Conservation (phyloP, 1,284 basidiomycete species). For the Ustilago lituana region DNA sequence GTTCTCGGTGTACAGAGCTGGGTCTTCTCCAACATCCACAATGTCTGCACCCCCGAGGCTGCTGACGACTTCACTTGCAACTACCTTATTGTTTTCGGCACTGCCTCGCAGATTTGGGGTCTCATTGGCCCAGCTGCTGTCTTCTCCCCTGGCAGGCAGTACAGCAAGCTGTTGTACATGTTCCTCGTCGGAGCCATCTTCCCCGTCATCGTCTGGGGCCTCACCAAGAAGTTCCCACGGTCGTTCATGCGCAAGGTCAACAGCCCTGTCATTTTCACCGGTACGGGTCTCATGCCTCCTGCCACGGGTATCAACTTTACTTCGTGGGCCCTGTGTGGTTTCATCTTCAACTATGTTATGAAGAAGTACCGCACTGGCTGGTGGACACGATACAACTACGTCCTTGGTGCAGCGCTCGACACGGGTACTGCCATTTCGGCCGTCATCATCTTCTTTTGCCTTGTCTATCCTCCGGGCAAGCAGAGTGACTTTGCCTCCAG, state of each 20-base stretch:
- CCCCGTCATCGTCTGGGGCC: conserved; percentile 57
- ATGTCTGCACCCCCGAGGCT: conserved; percentile 72
- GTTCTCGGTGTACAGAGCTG: conserved; percentile 71
- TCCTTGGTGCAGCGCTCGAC: conserved; percentile 67
- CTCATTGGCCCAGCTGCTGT: conserved; percentile 69
- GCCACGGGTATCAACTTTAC: conserved; percentile 65
- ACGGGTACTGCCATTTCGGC: conserved; percentile 66
- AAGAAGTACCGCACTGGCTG: conserved; percentile 63
- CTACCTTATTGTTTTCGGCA: conserved; percentile 53
- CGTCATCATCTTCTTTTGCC: conserved; percentile 50
- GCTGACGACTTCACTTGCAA: conserved; percentile 64
- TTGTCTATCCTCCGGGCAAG: conserved; percentile 37
- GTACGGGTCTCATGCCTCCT: conserved; percentile 63
- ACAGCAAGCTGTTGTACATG: conserved; percentile 55
- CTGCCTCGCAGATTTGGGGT: conserved; percentile 64
- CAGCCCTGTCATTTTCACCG: conserved; percentile 60
- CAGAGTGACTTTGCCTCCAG: conserved; percentile 31
- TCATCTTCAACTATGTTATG: conserved; percentile 68
- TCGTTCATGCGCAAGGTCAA: conserved; percentile 53
- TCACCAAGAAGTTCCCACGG: conserved; percentile 53
- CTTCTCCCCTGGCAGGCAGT: conserved; percentile 56
- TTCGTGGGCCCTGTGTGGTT: conserved; percentile 70
- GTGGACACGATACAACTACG: conserved; percentile 69
- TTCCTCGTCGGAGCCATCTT: conserved; percentile 59
- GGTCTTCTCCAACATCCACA: conserved; percentile 79